Conservation (phyloP, 75 land plant genomes). For the Pinus tabuliformis region DNA sequence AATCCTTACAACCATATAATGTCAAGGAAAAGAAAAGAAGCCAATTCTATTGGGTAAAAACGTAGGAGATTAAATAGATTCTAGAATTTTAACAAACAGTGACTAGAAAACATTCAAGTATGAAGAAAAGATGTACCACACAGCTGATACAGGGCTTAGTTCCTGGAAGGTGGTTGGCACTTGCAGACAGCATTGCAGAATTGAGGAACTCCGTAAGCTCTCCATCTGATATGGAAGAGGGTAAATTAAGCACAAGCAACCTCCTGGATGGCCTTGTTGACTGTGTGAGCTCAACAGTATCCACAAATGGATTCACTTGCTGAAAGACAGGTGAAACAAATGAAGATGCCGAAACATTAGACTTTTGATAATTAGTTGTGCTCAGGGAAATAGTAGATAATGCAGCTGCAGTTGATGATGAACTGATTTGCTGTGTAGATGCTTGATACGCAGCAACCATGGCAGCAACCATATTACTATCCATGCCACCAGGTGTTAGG, state of each 20-base stretch:
- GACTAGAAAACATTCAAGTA: neutral
- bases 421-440: slow-evolving; percentile 22
- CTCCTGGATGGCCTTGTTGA: slow-evolving; percentile 86
- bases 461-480: slow-evolving; percentile 27
- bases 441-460: slow-evolving; percentile 26
- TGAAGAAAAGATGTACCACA: slow-evolving; percentile 45
- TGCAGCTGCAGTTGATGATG: slow-evolving; percentile 17
- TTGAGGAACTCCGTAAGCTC: slow-evolving; percentile 71
- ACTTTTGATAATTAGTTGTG: slow-evolving; percentile 7
- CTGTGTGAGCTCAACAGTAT: slow-evolving; percentile 84
- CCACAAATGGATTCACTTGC: slow-evolving; percentile 22
- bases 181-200: slow-evolving; percentile 62
- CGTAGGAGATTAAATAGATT: neutral
- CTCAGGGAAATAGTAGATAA: slow-evolving; percentile 22
- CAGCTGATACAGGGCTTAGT: slow-evolving; percentile 88
- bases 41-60: neutral
- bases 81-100: neutral
- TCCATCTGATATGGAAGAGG: slow-evolving; percentile 79
- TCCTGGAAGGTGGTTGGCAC: slow-evolving; percentile 57
- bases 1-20: neutral
- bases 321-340: slow-evolving; percentile 10
- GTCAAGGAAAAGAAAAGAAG: neutral
- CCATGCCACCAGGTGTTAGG: slow-evolving; percentile 45
- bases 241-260: slow-evolving; percentile 78
- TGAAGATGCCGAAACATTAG: neutral